These are phyloP conservation scores for Backusella tuberculispora DNA, from an alignment of 192 early-diverging fungal species.

Conservation along the genomic window DNA sequence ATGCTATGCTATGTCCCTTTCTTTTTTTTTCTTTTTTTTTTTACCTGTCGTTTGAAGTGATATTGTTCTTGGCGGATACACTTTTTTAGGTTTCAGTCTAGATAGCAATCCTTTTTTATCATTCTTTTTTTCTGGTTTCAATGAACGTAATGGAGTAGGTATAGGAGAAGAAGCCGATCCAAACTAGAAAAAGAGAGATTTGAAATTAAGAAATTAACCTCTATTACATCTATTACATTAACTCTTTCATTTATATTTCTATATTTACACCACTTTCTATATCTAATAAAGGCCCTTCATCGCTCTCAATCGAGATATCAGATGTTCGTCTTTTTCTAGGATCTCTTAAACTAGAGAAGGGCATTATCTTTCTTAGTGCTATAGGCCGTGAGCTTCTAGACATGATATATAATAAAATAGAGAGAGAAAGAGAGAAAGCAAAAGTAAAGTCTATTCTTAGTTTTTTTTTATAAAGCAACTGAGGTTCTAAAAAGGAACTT, in stretches of 20 bases:
- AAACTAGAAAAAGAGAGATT: background rate
- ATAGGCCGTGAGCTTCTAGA: conserved; percentile 19
- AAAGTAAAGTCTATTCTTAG: background rate
- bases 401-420: background rate
- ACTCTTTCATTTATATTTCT: background rate
- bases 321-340: conserved; percentile 11
- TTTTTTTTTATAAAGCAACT: background rate
- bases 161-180: background rate
- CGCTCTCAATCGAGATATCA: conserved; percentile 17
- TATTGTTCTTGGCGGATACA: conserved; percentile 7
- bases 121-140: conserved; percentile 7
- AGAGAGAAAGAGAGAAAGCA: background rate
- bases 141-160: background rate
- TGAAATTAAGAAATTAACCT: background rate
- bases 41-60: conserved; percentile 16
- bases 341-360: conserved; percentile 5
- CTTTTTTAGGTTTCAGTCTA: conserved; percentile 9
- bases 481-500: background rate
- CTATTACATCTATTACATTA: background rate
- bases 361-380: conserved; percentile 17
- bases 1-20: background rate
- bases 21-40: background rate
- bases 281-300: conserved; percentile 24
- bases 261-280: conserved; percentile 23
- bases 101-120: background rate